Percentiles rank a stretch among this genome's conserved stretches.
Conservation (phyloP, 495 filamentous ascomycete genomes). For the Annulohypoxylon maeteangense region DNA sequence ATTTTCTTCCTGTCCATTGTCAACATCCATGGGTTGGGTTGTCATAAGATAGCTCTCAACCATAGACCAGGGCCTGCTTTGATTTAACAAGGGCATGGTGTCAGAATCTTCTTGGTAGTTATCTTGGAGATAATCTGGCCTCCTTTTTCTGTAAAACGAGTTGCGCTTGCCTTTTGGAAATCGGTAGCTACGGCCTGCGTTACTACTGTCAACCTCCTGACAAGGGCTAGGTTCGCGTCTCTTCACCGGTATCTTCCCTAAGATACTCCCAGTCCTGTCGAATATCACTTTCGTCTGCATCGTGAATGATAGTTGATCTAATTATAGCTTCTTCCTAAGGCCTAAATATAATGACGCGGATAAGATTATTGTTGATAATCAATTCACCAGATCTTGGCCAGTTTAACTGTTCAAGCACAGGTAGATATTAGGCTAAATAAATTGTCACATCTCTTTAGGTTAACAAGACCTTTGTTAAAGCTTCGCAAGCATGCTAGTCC, state of each 20-base stretch:
- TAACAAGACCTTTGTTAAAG: neutral
- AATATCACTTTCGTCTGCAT: conserved; percentile 25
- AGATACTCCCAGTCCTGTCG: conserved; percentile 26
- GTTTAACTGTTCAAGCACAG: neutral
- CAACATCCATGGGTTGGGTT: neutral
- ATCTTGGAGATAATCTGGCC: neutral
- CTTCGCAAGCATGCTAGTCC: neutral
- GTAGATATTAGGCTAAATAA: neutral
- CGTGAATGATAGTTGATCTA: conserved; percentile 1
- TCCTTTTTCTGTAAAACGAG: neutral
- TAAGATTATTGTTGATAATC: neutral
- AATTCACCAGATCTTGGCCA: neutral
- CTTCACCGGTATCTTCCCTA: conserved; percentile 34
- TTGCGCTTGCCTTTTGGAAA: neutral
- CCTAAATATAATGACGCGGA: neutral
- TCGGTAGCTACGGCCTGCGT: neutral
- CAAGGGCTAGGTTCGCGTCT: neutral
- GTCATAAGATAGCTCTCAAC: neutral
- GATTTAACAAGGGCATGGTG: neutral
- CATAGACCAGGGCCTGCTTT: neutral
- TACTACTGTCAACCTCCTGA: neutral
- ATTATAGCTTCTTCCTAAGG: too few species aligned
- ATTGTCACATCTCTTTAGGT: neutral
- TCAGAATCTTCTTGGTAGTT: neutral
- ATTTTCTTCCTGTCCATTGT: neutral